These are phyloP conservation scores for Podila horticola DNA, from an alignment of 192 early-diverging fungal genomes.

Conservation along the genomic window DNA sequence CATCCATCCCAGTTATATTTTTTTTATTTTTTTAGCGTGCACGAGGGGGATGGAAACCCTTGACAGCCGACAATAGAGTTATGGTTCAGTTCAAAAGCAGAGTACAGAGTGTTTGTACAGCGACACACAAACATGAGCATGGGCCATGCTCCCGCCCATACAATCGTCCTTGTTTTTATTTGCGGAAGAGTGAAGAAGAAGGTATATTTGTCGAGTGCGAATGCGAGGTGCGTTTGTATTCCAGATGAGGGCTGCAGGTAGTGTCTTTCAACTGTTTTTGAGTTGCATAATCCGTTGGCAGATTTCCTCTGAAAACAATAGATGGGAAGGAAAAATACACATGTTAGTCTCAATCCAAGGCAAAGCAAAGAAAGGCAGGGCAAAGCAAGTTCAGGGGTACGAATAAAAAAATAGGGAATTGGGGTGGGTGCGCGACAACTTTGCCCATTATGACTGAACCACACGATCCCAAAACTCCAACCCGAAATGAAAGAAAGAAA, in stretches of 20 bases:
- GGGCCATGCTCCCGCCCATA: no score
- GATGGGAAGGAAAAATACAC: slow-evolving; percentile 4
- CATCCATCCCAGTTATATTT: neutral
- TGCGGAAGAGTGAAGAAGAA: neutral
- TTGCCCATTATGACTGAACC: no score
- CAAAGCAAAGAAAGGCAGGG: no score
- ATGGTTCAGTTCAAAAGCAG: no score
- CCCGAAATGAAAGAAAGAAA: neutral
- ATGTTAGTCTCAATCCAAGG: slow-evolving; percentile 13
- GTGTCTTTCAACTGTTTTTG: slow-evolving; percentile 19
- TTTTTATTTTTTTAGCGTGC: neutral
- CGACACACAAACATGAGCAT: no score
- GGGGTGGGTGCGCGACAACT: no score
- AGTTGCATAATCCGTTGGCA: slow-evolving; percentile 51
- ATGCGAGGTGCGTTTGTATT: neutral
- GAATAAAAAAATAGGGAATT: no score
- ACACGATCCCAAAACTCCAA: no score
- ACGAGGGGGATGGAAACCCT: neutral
- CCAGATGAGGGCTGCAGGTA: neutral
- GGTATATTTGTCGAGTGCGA: neutral
- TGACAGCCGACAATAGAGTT: no score
- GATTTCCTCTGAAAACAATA: slow-evolving; percentile 27
- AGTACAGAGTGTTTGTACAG: no score
- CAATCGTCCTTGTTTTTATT: no score
- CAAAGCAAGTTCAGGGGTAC: no score